Conservation (phyloP, 257 asterid species). For the Anisodus acutangulus region DNA sequence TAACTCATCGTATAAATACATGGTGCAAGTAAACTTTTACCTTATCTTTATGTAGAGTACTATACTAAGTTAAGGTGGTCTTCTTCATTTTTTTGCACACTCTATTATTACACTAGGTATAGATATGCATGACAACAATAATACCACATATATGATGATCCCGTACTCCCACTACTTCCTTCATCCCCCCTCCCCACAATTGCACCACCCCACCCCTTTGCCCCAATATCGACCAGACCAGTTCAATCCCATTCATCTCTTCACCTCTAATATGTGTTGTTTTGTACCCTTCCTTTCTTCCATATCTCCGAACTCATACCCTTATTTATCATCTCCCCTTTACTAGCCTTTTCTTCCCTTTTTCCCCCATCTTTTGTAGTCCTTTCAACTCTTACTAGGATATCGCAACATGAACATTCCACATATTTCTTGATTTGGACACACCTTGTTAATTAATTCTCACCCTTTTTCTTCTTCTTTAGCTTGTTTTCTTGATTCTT, state of each 20-base stretch:
- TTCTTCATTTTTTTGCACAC: background rate
- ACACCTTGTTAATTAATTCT: background rate
- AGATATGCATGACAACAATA: constrained; percentile 25
- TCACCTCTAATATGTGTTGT: constrained; percentile 24
- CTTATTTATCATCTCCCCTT: constrained; percentile 32
- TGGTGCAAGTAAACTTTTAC: too few relatives aligned
- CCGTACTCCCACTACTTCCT: constrained; percentile 23
- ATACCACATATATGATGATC: constrained; percentile 21
- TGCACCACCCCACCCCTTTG: background rate
- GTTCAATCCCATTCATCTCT: constrained; percentile 50
- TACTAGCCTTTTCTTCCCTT: constrained; percentile 32
- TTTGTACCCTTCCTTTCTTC: constrained; percentile 43
- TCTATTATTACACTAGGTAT: background rate
- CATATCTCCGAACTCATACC: constrained; percentile 34
- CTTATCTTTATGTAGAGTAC: background rate
- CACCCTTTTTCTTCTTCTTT: background rate
- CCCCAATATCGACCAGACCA: constrained; percentile 48
- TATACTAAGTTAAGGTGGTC: too few relatives aligned
- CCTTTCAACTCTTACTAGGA: constrained; percentile 20
- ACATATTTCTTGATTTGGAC: constrained; percentile 34
- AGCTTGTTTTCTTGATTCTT: constrained; percentile 29
- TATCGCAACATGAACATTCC: constrained; percentile 17
- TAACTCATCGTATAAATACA: too few relatives aligned
- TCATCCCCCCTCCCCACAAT: background rate
- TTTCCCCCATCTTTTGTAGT: background rate